Evolutionary conservation across 2,329 filamentous ascomycete genomes (phyloP).

Genomic region (Sporothrix inflata): DNA sequence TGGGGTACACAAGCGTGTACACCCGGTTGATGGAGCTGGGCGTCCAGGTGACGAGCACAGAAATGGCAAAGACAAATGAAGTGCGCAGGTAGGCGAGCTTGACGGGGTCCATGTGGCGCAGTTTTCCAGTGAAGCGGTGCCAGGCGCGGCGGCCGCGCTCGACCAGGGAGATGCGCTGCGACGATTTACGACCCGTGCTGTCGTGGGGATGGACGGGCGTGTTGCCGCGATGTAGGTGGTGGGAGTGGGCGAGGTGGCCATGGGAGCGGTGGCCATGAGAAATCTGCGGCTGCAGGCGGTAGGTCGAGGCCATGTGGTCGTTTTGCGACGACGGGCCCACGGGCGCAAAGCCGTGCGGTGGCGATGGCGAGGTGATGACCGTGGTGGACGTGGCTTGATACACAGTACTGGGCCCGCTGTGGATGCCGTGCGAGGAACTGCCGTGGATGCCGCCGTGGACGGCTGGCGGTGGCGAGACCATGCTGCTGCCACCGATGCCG

Average conservation of each 20-base stretch:
- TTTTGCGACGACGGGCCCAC: not conserved
- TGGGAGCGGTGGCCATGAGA: not conserved
- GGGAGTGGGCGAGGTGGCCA: not conserved
- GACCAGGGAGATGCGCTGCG: not conserved
- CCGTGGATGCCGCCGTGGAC: conserved; percentile 14
- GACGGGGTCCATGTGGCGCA: conserved; percentile 56
- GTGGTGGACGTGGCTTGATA: conserved; percentile 29
- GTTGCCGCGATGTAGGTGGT: not conserved
- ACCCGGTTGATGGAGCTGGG: conserved; percentile 74
- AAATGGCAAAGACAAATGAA: conserved; percentile 63
- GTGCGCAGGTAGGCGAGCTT: conserved; percentile 65
- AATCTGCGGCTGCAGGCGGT: conserved; percentile 1
- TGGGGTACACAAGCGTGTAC: conserved; percentile 64
- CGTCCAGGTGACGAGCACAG: conserved; percentile 64
- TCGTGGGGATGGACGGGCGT: not conserved
- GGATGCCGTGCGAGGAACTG: conserved; percentile 5
- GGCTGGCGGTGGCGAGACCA: not conserved
- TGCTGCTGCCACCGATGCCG: not conserved
- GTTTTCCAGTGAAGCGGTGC: conserved; percentile 40
- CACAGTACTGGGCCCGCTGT: conserved; percentile 15
- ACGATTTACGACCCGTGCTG: not conserved
- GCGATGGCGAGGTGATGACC: conserved; percentile 24
- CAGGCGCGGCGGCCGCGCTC: conserved; percentile 22
- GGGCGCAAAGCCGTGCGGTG: not conserved
- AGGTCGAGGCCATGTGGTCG: not conserved